Conservation (phyloP, 1,139 yeast species). For the Diutina ranongensis region DNA sequence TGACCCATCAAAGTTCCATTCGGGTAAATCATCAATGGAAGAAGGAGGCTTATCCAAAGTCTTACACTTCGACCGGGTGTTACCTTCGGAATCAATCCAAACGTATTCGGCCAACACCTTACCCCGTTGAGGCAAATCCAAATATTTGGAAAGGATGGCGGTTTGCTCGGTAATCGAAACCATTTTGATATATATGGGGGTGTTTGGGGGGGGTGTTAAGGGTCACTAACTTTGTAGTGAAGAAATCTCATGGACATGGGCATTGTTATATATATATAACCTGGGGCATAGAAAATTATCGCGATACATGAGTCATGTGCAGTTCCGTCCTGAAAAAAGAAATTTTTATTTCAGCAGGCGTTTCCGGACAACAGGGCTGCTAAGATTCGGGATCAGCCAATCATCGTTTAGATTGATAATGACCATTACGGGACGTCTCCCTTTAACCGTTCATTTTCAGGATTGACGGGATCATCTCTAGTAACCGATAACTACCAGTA, state of each 20-base stretch:
- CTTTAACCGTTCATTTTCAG: no score
- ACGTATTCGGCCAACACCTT: conserved; percentile 89
- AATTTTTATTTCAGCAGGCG: conserved; percentile 1
- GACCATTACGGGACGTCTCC: background rate
- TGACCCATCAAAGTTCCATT: conserved; percentile 99
- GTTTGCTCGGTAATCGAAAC: conserved; percentile 55
- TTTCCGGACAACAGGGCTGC: background rate
- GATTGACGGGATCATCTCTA: no score
- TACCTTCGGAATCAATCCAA: conserved; percentile 94
- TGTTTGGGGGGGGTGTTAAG: background rate
- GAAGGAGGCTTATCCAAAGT: conserved; percentile 63
- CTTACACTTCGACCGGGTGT: conserved; percentile 88
- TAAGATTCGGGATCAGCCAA: conserved; percentile 4
- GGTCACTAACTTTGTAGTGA: conserved; percentile 2
- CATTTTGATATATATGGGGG: background rate
- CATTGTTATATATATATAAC: background rate
- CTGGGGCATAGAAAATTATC: background rate
- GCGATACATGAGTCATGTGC: no score
- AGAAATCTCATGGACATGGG: background rate
- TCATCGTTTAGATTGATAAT: background rate
- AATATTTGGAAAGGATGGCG: conserved; percentile 67
- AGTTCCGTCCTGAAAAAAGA: background rate
- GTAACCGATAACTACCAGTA: no score
- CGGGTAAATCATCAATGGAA: conserved; percentile 81
- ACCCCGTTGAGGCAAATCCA: conserved; percentile 78